Base-by-base conservation (phyloP, 129 eudicot species). In the Tagetes patula region DNA sequence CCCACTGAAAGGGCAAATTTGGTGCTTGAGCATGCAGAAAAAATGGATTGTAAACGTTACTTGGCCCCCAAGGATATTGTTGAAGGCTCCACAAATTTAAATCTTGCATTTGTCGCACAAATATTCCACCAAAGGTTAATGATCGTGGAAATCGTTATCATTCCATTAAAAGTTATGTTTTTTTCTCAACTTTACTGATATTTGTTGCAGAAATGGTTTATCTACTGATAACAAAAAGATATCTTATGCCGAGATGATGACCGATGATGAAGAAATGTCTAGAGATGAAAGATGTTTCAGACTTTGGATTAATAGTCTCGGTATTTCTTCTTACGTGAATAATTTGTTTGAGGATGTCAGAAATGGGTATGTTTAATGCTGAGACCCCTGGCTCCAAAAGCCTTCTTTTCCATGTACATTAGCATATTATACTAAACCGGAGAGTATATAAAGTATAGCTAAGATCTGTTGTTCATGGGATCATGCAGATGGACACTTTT, bases 201-300 rank as follows among this genome's bases (percentile, higher is more conserved):
- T 32, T 13, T 45, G 58, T 60, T 73, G 70, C 81, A 92, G 96
- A 87, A 93, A 75, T 71, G 98, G 98, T 58, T 84, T 93, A 79
- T 86, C 98, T 10, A 82, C 91, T 10, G 98, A 93, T 79, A 86
- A 76, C 85, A 85, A 87, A 74, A 93, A 93, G 75, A 48, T 90
- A 42, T 85, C 98, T 13, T 88, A 82, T 87, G 98, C 98, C 39
- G 98, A 93, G 90, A 93, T 93, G 96, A 93, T 90, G 95, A 81
- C 90, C 2, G 98, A 93, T 73, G 98, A 93, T 78, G 98, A 84
- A 62, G 87, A 84, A 73, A 87, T 88, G 55, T 93, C 98, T 14
- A 93, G 96, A 87, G 98, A 93, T 13, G 98, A 90, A 78, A 89
- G 96, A 81, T 87, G 96, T 76, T 93, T 85, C 75, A 84, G 98